Percentiles rank a stretch among this genome's conserved stretches.
Conservation (phyloP, 2,329 filamentous ascomycete genomes). For the Aspergillus sergii region DNA sequence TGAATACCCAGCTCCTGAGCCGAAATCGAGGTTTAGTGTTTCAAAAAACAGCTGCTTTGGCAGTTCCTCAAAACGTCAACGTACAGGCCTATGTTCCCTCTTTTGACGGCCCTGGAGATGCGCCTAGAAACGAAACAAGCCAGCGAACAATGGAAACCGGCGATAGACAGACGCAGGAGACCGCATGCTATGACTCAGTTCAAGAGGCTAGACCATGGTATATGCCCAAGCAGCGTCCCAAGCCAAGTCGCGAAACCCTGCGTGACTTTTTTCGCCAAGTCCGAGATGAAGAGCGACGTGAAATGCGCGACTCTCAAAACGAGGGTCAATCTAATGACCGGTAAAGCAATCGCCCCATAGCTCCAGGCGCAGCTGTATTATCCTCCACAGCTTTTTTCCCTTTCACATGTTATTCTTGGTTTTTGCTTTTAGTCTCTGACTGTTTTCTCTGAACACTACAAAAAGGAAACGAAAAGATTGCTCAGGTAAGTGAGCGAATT, state of each 20-base stretch:
- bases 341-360: not conserved
- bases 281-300: conserved; percentile 25
- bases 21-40: conserved; percentile 20
- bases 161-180: not conserved
- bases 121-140: conserved; percentile 2
- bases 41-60: conserved; percentile 30
- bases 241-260: conserved; percentile 17
- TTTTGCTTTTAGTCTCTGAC: not conserved
- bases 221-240: not conserved
- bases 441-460: not conserved
- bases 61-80: conserved; percentile 33
- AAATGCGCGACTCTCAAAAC: conserved; percentile 18
- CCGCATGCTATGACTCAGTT: not conserved
- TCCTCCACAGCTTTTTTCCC: not conserved
- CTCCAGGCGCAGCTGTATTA: not conserved
- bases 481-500: not conserved
- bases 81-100: conserved; percentile 33
- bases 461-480: not conserved
- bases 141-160: not conserved
- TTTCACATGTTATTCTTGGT: not conserved
- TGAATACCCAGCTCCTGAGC: conserved; percentile 26
- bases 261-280: conserved; percentile 27
- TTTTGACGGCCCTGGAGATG: conserved; percentile 32
- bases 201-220: not conserved
- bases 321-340: not conserved